Conservation (phyloP, 768 basidiomycete species). For the Termitomyces sp. region DNA sequence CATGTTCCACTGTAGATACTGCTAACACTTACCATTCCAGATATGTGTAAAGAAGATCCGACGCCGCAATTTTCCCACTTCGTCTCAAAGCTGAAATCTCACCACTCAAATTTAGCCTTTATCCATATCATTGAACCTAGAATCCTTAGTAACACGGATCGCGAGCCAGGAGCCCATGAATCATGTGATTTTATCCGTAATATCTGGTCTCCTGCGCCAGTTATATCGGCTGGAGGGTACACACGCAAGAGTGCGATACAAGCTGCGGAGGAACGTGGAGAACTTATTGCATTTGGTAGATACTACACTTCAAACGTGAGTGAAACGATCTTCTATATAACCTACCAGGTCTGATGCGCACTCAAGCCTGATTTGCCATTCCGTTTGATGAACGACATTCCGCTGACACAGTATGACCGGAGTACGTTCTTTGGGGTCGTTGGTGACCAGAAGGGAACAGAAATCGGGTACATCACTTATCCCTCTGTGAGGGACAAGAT, state of each 20-base stretch:
- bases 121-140: constrained; percentile 45
- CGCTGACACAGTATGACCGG: constrained; percentile 27
- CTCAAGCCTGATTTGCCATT: constrained; percentile 8
- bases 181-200: constrained; percentile 40
- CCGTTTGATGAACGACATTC: not conserved
- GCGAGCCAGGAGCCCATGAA: constrained; percentile 11
- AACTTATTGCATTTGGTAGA: constrained; percentile 25
- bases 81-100: constrained; percentile 30
- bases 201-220: constrained; percentile 37
- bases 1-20: constrained; percentile 17
- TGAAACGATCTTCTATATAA: not conserved
- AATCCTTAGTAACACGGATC: constrained; percentile 12
- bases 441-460: constrained; percentile 18
- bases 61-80: constrained; percentile 51
- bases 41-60: constrained; percentile 52
- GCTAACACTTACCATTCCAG: constrained; percentile 18
- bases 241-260: constrained; percentile 33
- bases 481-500: not conserved
- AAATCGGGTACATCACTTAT: constrained; percentile 27
- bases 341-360: not conserved
- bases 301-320: constrained; percentile 29
- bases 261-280: constrained; percentile 26
- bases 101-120: constrained; percentile 44
- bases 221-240: constrained; percentile 43
- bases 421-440: constrained; percentile 33